Evolutionary conservation across 768 basidiomycete genomes (phyloP).

Genomic region (Suillus weaverae): DNA sequence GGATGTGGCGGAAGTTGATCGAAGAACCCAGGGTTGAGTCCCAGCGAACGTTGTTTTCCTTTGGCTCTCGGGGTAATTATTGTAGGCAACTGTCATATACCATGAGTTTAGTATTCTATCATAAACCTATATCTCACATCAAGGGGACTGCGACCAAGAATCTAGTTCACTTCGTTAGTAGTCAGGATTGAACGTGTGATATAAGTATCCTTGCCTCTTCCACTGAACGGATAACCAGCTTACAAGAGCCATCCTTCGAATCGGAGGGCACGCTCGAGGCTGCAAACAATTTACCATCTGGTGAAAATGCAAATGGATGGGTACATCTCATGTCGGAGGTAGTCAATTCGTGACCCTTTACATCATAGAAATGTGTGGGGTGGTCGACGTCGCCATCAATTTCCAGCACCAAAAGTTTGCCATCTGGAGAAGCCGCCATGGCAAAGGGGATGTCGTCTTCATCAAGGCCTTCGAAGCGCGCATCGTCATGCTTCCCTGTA

Average conservation of each 20-base stretch:
- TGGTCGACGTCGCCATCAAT: background rate
- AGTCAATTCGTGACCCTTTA: background rate
- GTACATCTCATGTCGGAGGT: background rate
- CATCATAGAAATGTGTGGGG: conserved; percentile 1
- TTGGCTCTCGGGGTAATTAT: background rate
- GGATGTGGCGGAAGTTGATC: background rate
- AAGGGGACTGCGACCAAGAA: background rate
- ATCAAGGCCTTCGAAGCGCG: background rate
- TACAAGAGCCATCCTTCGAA: background rate
- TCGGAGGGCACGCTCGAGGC: background rate
- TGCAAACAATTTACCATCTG: background rate
- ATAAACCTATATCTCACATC: background rate
- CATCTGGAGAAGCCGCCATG: background rate
- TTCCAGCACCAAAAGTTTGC: background rate
- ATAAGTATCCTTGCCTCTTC: background rate
- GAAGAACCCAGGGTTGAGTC: background rate
- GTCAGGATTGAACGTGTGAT: background rate
- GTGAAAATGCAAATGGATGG: conserved; percentile 5
- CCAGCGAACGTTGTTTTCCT: background rate
- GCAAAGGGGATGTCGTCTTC: background rate
- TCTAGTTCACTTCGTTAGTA: background rate
- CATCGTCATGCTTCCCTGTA: background rate
- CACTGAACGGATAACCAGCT: background rate
- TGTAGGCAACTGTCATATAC: background rate
- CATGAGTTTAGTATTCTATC: background rate